Evolutionary conservation across 148 eudicot species (phyloP), one percentile per base, ranked within the genome.

Genomic region (Silene conica): DNA sequence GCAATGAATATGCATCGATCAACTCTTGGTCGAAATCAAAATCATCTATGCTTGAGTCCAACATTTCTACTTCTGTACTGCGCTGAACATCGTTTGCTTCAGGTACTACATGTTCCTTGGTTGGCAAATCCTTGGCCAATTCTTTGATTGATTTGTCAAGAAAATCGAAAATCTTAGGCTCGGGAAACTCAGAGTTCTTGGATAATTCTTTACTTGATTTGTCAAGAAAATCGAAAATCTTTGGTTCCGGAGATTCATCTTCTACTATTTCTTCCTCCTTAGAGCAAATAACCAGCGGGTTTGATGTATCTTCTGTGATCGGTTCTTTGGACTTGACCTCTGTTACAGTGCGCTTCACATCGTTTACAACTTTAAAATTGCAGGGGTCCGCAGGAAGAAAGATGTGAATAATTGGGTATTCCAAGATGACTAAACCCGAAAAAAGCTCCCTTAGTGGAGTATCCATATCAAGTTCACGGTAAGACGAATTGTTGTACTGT

Each of bases 401-500:
- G 70, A 87, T 91, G 56, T 90, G 87, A 73, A 92, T 87, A 22
- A 88, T 86, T 1, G 99, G 99, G 71, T 92, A 90, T 81, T 96
- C 99, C 76, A 96, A 64, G 68, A 92, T 81, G 70, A 76, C 84
- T 73, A 88, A 59, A 69, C 94, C 84, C 38, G 85, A 83, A 61
- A 96, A 69, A 28, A 85, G 94, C 45, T 86, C 78, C 71, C 85
- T 80, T 28, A 96, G 34, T 64, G 99, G 85, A 25, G 82, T 75
- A 63, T 86, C 80, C 7, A 89, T 60, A 82, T 96, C 86, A 67
- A 96, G 81, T 73, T 92, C 86, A 52, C 81, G 87, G 75, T 78
- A 92, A 62, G 91, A 91, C 52, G 96, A 83, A 69, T 78, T 84
- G 2, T 77, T 74, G 23, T 86, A 89, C 99, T 92, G 86, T 85